These are phyloP conservation scores for Ustilago bromivora DNA, from an alignment of 1,284 basidiomycete species.

Conservation along the genomic window DNA sequence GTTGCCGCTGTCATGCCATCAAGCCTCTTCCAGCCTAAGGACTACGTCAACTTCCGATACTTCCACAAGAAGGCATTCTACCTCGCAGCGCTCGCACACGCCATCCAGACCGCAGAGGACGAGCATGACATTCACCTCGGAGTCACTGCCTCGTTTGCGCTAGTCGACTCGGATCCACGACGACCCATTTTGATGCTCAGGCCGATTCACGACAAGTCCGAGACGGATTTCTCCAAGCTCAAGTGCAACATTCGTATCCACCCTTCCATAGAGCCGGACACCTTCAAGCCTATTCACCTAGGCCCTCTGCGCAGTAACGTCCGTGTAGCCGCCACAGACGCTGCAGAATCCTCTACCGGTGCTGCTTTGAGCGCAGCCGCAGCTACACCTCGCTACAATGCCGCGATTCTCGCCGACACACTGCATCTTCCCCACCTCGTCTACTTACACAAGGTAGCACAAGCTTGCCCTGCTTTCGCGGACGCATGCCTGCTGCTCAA, in stretches of 20 bases:
- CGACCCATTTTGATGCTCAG: constrained; percentile 78
- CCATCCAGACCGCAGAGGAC: constrained; percentile 71
- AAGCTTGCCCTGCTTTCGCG: constrained; percentile 77
- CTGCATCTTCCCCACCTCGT: constrained; percentile 79
- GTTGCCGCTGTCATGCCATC: constrained; percentile 70
- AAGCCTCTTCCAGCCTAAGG: constrained; percentile 91
- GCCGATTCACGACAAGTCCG: constrained; percentile 73
- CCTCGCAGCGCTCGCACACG: constrained; percentile 82
- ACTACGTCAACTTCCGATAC: constrained; percentile 88
- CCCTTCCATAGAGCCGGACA: constrained; percentile 76
- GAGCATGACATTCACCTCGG: constrained; percentile 71
- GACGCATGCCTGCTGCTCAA: constrained; percentile 85
- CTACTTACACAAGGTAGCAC: constrained; percentile 77
- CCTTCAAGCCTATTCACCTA: constrained; percentile 77
- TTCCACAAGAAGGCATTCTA: constrained; percentile 95
- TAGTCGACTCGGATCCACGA: constrained; percentile 77
- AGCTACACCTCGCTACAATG: constrained; percentile 82
- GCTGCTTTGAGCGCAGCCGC: constrained; percentile 28
- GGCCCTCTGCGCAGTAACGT: constrained; percentile 77
- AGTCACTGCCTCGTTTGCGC: constrained; percentile 77
- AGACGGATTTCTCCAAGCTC: constrained; percentile 78
- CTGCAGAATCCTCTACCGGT: constrained; percentile 13
- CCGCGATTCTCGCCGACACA: constrained; percentile 77
- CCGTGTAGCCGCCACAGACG: constrained; percentile 49
- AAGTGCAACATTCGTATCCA: constrained; percentile 81